phyloP scores from a whole-genome alignment of 257 asterid genomes.

The Ilex aquifolium region DNA sequence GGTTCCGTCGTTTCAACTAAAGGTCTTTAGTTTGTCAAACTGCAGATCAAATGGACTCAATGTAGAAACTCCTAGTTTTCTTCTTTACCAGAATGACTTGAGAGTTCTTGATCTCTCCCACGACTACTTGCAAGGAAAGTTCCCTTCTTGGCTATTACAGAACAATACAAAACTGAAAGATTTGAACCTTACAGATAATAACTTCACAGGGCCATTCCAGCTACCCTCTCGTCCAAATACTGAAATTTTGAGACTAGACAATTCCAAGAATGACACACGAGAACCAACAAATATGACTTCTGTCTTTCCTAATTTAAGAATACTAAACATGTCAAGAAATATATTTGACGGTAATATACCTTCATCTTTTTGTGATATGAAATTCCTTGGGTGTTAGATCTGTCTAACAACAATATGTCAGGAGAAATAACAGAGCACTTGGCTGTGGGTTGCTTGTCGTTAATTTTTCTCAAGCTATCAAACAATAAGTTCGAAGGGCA shows the following conservation, averaged over 20 bases:
- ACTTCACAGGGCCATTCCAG: too few relatives aligned
- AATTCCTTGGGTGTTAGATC: too few relatives aligned
- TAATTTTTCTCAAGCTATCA: neutral
- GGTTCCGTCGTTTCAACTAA: conserved; percentile 3
- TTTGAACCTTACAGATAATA: too few relatives aligned
- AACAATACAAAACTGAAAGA: neutral
- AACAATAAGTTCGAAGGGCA: conserved; percentile 4
- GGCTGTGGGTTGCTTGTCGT: neutral
- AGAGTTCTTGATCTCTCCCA: neutral
- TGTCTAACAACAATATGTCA: too few relatives aligned
- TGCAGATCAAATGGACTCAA: neutral
- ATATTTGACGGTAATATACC: too few relatives aligned
- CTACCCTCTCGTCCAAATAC: too few relatives aligned
- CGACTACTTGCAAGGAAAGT: conserved; percentile 2
- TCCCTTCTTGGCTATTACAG: conserved; percentile 4
- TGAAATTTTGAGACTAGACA: too few relatives aligned
- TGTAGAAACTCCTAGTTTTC: neutral
- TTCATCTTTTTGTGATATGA: too few relatives aligned
- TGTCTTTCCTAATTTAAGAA: too few relatives aligned
- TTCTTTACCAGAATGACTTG: conserved; percentile 4
- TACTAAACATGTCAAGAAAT: too few relatives aligned
- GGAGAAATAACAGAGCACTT: neutral
- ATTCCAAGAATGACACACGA: too few relatives aligned
- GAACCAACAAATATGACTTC: too few relatives aligned
- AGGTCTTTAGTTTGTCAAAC: neutral